Percentiles rank a stretch among this genome's conserved stretches.
Evolutionary conservation across 306 rosid genomes (phyloP).

Genomic region (Cyclanthera cordifolia): DNA sequence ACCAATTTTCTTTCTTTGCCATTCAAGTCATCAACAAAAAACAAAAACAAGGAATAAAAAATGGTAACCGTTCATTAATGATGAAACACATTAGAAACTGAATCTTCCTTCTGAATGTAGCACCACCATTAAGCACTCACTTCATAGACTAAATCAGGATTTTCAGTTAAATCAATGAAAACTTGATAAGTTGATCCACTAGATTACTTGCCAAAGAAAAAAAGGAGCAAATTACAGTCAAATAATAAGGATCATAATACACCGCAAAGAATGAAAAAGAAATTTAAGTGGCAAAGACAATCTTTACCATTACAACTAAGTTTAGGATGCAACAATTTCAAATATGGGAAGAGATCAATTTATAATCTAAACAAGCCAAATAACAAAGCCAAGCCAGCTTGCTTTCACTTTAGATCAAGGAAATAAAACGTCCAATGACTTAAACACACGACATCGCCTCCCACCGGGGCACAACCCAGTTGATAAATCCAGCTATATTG

Average conservation of each 20-base stretch:
- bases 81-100: constrained; percentile 1
- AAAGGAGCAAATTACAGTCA: not conserved
- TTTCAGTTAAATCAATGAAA: not conserved
- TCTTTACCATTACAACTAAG: not conserved
- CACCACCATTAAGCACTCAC: constrained; percentile 2
- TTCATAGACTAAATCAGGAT: not conserved
- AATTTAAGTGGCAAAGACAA: not conserved
- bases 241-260: not conserved
- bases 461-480: not conserved
- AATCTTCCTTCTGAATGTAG: constrained; percentile 1
- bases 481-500: not conserved
- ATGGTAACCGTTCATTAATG: not conserved
- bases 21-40: not conserved
- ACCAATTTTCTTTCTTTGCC: not conserved
- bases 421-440: not conserved
- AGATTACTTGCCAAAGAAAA: not conserved
- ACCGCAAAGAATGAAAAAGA: not conserved
- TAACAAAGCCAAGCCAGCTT: constrained; percentile 6
- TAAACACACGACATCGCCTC: not conserved
- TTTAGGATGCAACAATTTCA: not conserved
- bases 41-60: no score
- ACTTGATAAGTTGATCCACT: not conserved
- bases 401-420: not conserved
- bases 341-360: not conserved
- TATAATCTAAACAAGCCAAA: not conserved